Conservation (phyloP, 148 eudicot species). For the Oxyria digyna region DNA sequence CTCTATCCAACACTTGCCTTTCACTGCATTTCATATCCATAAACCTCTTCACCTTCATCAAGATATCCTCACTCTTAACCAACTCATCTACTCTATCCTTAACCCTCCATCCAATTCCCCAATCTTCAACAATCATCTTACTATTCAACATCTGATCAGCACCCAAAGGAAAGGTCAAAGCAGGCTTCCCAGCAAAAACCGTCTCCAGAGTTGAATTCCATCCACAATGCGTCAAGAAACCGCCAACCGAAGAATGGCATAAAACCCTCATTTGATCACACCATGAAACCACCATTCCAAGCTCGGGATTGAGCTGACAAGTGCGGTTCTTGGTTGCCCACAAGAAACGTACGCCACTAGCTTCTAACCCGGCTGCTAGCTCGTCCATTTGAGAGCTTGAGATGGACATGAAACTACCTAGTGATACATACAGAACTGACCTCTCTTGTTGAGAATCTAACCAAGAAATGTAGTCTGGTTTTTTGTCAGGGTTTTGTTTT, state of each 20-base stretch:
- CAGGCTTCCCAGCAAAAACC: constrained; percentile 18
- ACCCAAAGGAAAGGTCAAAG: constrained; percentile 21
- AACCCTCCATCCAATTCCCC: constrained; percentile 30
- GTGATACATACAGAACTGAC: too few relatives aligned
- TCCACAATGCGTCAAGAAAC: constrained; percentile 5
- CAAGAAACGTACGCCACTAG: constrained; percentile 16
- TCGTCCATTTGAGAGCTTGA: constrained; percentile 27
- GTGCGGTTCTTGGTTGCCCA: constrained; percentile 20
- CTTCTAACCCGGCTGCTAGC: constrained; percentile 15
- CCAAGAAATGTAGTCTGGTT: too few relatives aligned
- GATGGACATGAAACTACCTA: constrained; percentile 18
- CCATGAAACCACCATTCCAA: constrained; percentile 17
- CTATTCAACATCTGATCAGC: constrained; percentile 22
- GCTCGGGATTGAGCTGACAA: neutral
- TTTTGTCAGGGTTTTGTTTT: too few relatives aligned
- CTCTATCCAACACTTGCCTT: constrained; percentile 14
- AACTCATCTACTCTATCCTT: constrained; percentile 9
- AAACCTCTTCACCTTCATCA: constrained; percentile 15
- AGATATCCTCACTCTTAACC: constrained; percentile 18
- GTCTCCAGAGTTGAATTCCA: constrained; percentile 26
- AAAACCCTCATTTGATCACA: constrained; percentile 36
- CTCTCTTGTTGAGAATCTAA: too few relatives aligned
- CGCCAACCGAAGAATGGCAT: constrained; percentile 13
- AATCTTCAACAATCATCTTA: constrained; percentile 25
- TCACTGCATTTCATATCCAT: constrained; percentile 22